Conservation (phyloP, 2,329 filamentous ascomycete species). For the Aaosphaeria pasadenensis region DNA sequence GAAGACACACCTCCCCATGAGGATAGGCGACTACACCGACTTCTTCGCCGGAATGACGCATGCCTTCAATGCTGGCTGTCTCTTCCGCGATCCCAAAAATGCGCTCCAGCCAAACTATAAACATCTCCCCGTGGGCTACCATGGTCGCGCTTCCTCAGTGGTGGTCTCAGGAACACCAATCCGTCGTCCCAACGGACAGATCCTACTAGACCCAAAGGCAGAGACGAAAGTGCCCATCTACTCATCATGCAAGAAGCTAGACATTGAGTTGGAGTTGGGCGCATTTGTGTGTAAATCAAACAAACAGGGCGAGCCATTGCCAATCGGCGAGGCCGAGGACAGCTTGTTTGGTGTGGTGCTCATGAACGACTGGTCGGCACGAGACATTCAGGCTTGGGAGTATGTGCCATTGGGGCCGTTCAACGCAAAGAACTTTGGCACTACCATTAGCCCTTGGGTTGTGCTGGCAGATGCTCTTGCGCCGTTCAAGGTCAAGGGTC, state of each 20-base stretch:
- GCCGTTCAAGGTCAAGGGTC: constrained; percentile 57
- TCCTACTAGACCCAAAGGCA: constrained; percentile 61
- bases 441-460: constrained; percentile 75
- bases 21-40: constrained; percentile 80
- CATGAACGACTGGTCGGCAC: constrained; percentile 84
- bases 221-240: constrained; percentile 63
- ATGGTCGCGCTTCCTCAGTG: constrained; percentile 72
- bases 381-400: constrained; percentile 82
- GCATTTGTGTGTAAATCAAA: constrained; percentile 69
- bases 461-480: constrained; percentile 74
- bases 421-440: constrained; percentile 80
- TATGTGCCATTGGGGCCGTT: constrained; percentile 80
- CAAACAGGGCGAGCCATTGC: constrained; percentile 61
- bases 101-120: constrained; percentile 80
- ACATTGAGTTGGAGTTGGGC: constrained; percentile 78
- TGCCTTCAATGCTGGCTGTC: constrained; percentile 67
- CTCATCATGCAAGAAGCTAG: constrained; percentile 63
- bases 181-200: constrained; percentile 71
- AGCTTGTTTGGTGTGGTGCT: constrained; percentile 77
- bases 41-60: constrained; percentile 82
- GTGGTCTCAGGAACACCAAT: constrained; percentile 73
- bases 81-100: constrained; percentile 71
- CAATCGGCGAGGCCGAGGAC: constrained; percentile 63
- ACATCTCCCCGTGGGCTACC: constrained; percentile 78
- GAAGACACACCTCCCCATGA: constrained; percentile 69